Evolutionary conservation across 352 stramenopile genomes (phyloP), one percentile per base, ranked within the genome.

Genomic region (Elongisporangium undulatum): DNA sequence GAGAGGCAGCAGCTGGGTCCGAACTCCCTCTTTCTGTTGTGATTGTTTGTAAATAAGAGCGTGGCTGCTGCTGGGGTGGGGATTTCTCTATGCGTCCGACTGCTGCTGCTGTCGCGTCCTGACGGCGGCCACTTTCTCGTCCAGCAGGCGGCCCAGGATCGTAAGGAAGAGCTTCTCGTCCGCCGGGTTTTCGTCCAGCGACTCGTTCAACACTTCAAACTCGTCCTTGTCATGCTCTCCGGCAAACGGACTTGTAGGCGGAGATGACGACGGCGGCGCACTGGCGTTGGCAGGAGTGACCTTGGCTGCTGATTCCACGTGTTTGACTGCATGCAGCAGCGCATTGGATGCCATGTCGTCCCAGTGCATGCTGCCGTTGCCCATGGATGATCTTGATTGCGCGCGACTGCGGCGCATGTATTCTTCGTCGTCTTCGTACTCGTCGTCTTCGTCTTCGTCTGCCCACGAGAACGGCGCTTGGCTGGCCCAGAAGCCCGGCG

Each of bases 161-260:
- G 51, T 64, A 13, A 94, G 62, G 58, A 92, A 94, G 20, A 90
- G 71, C 57, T 89, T 88, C 62, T 94, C 85, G 60, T 89, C 79
- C 53, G 85, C 69, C 24, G 75, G 34, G 50, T 81, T 76, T 53
- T 73, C 74, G 55, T 92, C 82, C 15, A 91, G 57, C 8, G 64
- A 66, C 19, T 87, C 72, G 51, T 90, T 89, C 38, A 92, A 61
- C 24, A 79, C 48, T 51, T 91, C 83, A 67, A 93, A 91, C 56
- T 93, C 83, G 59, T 93, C 79, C 55, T 83, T 87, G 24, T 89
- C 80, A 7, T 71, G 63, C 49, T 88, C 78, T 19, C 53, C 52
- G 15, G 64, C 69, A 51, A 89, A 65, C 51, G 34, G 57, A 26
- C 59, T 67, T 38, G 38, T 59, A 16, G 49, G 62, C 3, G 62